Conservation (phyloP, 345 rosid species). For the Eucalyptus cloeziana region DNA sequence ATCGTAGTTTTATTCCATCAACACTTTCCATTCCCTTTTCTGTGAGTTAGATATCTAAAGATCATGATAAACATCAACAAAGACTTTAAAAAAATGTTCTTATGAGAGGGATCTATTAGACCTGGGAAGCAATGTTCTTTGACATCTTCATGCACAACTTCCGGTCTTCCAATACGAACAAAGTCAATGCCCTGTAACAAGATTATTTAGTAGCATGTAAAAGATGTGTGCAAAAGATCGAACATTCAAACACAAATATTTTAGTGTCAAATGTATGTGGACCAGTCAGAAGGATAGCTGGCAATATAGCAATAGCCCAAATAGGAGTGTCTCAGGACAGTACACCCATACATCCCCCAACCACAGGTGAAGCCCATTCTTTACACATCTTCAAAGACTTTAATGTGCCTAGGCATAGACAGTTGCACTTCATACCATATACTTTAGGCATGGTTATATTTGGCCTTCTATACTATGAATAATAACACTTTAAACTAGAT, state of each 20-base stretch:
- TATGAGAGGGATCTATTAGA: slow-evolving; percentile 4
- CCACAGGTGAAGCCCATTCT: not conserved
- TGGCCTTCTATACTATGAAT: not conserved
- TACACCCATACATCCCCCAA: not conserved
- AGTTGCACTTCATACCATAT: not conserved
- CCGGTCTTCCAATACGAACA: slow-evolving; percentile 85
- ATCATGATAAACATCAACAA: not conserved
- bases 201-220: not conserved
- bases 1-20: slow-evolving; percentile 54
- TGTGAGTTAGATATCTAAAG: slow-evolving; percentile 5
- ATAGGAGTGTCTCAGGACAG: not conserved
- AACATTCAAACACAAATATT: not conserved
- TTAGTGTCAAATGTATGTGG: not conserved
- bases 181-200: slow-evolving; percentile 62
- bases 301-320: not conserved
- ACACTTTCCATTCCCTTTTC: slow-evolving; percentile 44
- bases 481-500: not conserved
- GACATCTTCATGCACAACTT: slow-evolving; percentile 76
- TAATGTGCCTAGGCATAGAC: not conserved
- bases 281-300: not conserved
- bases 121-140: slow-evolving; percentile 72
- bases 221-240: not conserved
- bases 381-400: not conserved
- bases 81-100: not conserved
- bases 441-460: not conserved